A percentile compares a stretch with the other conserved stretches of the same genome.
Evolutionary conservation across 176 grass and related monocot species (phyloP).

Genomic region (Musa acuminata): DNA sequence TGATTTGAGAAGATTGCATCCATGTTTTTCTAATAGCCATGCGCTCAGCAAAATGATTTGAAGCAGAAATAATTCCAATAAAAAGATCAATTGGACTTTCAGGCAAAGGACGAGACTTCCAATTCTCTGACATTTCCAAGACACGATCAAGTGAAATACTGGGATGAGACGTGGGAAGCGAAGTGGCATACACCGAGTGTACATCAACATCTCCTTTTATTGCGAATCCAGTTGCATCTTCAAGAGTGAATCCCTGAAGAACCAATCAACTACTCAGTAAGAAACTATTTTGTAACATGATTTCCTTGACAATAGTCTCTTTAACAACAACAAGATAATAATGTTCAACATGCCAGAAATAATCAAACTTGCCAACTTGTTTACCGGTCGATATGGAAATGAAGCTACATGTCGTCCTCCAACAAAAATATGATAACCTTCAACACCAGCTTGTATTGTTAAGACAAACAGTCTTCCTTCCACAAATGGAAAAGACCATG

Average conservation of each 20-base stretch:
- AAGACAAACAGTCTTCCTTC: conserved; percentile 89
- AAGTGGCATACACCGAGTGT: conserved; percentile 86
- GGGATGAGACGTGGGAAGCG: conserved; percentile 77
- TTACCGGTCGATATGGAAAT: conserved; percentile 78
- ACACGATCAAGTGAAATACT: conserved; percentile 91
- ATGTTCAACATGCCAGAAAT: not conserved
- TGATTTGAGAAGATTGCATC: conserved; percentile 83
- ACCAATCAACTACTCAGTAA: not conserved
- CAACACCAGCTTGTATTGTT: conserved; percentile 92
- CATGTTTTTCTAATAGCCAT: conserved; percentile 98
- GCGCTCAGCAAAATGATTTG: conserved; percentile 93
- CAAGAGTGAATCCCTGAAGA: conserved; percentile 94
- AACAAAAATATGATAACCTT: conserved; percentile 90
- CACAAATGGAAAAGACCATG: conserved; percentile 89
- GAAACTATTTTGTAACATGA: not conserved
- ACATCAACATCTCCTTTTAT: conserved; percentile 81
- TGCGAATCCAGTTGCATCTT: conserved; percentile 89
- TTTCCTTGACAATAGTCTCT: not conserved
- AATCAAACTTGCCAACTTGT: conserved; percentile 12
- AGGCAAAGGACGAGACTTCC: conserved; percentile 53
- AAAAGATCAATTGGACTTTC: conserved; percentile 63
- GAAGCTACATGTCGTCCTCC: conserved; percentile 84
- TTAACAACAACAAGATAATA: not conserved
- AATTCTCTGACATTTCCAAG: conserved; percentile 96
- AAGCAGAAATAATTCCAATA: conserved; percentile 80